Evolutionary conservation across 805 yeast species (phyloP).

Genomic region (Yarrowia hollandica): DNA sequence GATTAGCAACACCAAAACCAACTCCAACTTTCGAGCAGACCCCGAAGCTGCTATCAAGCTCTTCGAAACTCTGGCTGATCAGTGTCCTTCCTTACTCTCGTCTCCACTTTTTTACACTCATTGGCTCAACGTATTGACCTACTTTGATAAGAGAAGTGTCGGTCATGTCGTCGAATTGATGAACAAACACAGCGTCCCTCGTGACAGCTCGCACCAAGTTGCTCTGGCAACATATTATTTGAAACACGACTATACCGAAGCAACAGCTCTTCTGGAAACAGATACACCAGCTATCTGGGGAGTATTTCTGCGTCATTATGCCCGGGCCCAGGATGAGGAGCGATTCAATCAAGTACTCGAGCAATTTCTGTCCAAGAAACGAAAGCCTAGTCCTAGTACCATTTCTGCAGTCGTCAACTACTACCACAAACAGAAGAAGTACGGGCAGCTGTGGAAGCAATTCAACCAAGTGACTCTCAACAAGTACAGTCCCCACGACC

Average conservation of each 20-base stretch:
- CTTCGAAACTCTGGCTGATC: background rate
- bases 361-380: background rate
- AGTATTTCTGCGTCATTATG: conserved; percentile 8
- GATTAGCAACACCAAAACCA: background rate
- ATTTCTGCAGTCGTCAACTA: conserved; percentile 11
- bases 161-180: background rate
- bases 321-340: conserved; percentile 3
- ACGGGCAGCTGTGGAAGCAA: background rate
- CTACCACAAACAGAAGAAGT: conserved; percentile 9
- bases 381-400: background rate
- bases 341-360: background rate
- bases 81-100: background rate
- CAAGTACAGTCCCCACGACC: background rate
- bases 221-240: conserved; percentile 7
- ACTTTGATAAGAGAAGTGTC: background rate
- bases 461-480: conserved; percentile 3
- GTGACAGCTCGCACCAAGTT: background rate
- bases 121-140: conserved; percentile 19
- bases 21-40: background rate
- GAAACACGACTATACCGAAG: background rate
- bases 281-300: background rate
- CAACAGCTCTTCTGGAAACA: background rate
- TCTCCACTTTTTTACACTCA: background rate
- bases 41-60: background rate
- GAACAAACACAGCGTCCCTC: background rate